phyloP scores from a whole-genome alignment of 2,329 filamentous ascomycete genomes.

The Ophiocordyceps polyrhachis-furcata region DNA sequence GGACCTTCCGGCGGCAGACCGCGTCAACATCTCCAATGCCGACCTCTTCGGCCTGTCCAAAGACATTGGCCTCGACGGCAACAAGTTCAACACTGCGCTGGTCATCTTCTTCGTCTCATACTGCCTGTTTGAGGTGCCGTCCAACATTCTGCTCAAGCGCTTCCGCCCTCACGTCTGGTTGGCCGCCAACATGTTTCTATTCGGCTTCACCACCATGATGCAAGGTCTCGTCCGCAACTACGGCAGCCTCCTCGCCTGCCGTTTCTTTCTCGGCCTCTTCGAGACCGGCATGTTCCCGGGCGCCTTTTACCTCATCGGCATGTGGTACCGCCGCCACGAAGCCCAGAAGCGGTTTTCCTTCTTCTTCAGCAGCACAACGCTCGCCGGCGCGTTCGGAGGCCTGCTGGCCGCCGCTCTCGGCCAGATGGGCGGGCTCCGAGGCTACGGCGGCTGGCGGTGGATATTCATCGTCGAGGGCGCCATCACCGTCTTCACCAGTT shows the following conservation, averaged over 20 bases:
- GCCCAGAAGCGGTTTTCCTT: constrained; percentile 85
- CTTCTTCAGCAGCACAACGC: constrained; percentile 72
- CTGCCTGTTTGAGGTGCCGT: constrained; percentile 51
- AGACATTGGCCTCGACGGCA: constrained; percentile 37
- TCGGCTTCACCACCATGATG: constrained; percentile 54
- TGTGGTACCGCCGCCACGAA: constrained; percentile 80
- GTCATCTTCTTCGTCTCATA: constrained; percentile 75
- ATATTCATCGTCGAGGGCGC: constrained; percentile 65
- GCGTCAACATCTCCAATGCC: constrained; percentile 69
- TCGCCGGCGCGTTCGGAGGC: constrained; percentile 72
- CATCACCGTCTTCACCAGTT: constrained; percentile 40
- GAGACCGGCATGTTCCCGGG: constrained; percentile 53
- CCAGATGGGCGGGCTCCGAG: constrained; percentile 57
- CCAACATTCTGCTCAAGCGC: constrained; percentile 46
- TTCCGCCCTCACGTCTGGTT: constrained; percentile 50
- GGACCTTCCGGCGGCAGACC: constrained; percentile 18
- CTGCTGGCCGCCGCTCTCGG: constrained; percentile 72
- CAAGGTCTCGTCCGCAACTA: constrained; percentile 70
- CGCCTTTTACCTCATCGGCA: constrained; percentile 53
- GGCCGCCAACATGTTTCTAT: constrained; percentile 66
- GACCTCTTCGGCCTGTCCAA: constrained; percentile 43
- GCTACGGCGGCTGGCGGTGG: constrained; percentile 62
- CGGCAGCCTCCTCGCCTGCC: constrained; percentile 53
- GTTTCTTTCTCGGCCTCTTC: constrained; percentile 70
- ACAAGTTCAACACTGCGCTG: constrained; percentile 55